Conservation (phyloP, 371 early-diverging fungal genomes). For the Phascolomyces articulosus region DNA sequence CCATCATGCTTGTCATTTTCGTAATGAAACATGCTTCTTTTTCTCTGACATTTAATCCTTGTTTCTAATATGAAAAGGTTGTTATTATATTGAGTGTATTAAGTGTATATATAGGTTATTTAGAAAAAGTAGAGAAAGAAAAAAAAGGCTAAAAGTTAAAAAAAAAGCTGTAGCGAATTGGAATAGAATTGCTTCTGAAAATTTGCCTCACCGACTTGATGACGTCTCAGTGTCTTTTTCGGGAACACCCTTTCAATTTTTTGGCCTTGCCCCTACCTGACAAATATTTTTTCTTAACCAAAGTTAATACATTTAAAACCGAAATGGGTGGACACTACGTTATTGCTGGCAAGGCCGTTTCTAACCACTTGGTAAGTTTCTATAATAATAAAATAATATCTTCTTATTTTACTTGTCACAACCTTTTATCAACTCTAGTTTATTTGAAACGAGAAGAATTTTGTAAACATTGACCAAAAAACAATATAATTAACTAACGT, state of each 20-base stretch:
- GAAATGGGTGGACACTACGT: slow-evolving; percentile 56
- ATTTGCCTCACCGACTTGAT: background rate
- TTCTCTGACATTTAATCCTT: too few relatives aligned
- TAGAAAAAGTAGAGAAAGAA: too few relatives aligned
- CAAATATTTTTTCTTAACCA: slow-evolving; percentile 5
- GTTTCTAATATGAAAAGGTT: too few relatives aligned
- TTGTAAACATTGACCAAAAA: too few relatives aligned
- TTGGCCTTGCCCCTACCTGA: background rate
- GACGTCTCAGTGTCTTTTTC: background rate
- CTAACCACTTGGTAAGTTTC: slow-evolving; percentile 50
- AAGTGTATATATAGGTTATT: too few relatives aligned
- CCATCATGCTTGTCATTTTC: too few relatives aligned
- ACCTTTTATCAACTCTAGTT: background rate
- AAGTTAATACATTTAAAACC: background rate
- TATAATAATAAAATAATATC: background rate
- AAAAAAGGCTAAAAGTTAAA: background rate
- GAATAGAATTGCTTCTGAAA: too few relatives aligned
- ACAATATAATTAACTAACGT: background rate
- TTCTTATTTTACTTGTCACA: background rate
- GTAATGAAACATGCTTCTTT: too few relatives aligned
- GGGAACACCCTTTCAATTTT: background rate
- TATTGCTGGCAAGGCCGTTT: slow-evolving; percentile 52
- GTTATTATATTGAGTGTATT: too few relatives aligned
- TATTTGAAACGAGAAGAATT: background rate
- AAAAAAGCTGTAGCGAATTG: too few relatives aligned